Evolutionary conservation across 2,329 filamentous ascomycete species (phyloP).

Genomic region (Nigrospora oryzae): DNA sequence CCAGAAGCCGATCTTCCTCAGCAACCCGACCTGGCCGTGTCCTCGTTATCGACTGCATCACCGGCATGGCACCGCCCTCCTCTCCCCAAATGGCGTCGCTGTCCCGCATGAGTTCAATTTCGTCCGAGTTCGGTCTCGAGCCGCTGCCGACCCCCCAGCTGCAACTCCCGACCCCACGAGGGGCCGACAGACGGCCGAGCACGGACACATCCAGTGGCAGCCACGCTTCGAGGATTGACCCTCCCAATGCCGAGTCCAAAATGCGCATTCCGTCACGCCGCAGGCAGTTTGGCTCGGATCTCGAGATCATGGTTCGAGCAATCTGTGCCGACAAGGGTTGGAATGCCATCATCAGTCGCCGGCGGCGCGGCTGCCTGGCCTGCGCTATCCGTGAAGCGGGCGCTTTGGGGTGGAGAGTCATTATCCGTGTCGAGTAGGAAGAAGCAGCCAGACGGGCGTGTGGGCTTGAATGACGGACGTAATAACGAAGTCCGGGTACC

Average conservation of each 20-base stretch:
- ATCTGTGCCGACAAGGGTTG: conserved; percentile 67
- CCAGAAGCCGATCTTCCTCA: conserved; percentile 8
- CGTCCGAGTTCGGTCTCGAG: conserved; percentile 22
- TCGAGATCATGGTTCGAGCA: conserved; percentile 64
- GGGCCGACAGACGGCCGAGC: conserved; percentile 14
- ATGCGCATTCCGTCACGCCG: conserved; percentile 49
- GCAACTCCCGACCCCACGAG: conserved; percentile 11
- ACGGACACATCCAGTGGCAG: conserved; percentile 16
- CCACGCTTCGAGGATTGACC: conserved; percentile 18
- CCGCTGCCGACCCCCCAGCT: conserved; percentile 10
- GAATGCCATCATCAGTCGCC: conserved; percentile 63
- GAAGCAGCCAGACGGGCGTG: too few relatives aligned
- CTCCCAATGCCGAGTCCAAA: conserved; percentile 27
- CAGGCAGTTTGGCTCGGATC: conserved; percentile 52
- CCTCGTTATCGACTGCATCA: conserved; percentile 57
- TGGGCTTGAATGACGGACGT: too few relatives aligned
- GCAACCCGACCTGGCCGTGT: conserved; percentile 28
- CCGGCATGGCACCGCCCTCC: conserved; percentile 36
- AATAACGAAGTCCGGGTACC: too few relatives aligned
- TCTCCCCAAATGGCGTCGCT: conserved; percentile 35
- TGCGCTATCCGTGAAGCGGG: conserved; percentile 71
- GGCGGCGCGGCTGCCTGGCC: conserved; percentile 59
- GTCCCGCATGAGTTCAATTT: conserved; percentile 35
- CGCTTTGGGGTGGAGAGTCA: conserved; percentile 59
- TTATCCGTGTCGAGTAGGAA: conserved; percentile 48